Evolutionary conservation across 768 basidiomycete genomes (phyloP), one percentile per base, ranked within the genome.

Genomic region (Lentinus tigrinus): DNA sequence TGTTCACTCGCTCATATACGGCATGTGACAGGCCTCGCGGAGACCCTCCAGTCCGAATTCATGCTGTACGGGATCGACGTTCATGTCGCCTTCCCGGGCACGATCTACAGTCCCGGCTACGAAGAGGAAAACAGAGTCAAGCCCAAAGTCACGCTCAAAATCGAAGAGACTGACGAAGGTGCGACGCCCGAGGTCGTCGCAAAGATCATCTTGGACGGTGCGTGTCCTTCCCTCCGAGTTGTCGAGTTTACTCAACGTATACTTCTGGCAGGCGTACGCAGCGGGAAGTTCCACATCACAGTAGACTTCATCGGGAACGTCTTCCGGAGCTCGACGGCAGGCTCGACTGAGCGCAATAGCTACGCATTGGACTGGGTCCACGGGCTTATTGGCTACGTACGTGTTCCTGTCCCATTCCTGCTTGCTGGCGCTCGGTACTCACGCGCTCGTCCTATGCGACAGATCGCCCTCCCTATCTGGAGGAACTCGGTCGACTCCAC

Each of bases 31-130:
- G n/a, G 88, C 16, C 82, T 97, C 0, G 91, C 91, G 14, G 95
- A 97, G 58, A 81, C 88, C 0, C 78, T 97, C 11, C 85, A 88
- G 8, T 87, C 84, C 34, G 95, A 96, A 67, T 75, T 93, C 53
- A 73, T 85, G 60, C 75, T 95, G 9, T 93, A 95, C 68, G 81
- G 80, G 47, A 89, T 93, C 66, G 76, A 79, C 52, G 82, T 93
- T 4, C 92, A 95, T 62, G 83, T 91, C 42, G 93, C 85, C 74
- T 87, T 92, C 74, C 93, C 95, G 0, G 80, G 80, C 1, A 91
- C 91, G 1, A 95, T 97, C 77, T 81, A 77, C 63, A 85, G 84
- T 0, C 87, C 92, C 0, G 92, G 93, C 0, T 90, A 78, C 60
- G 85, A 88, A 17, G 79, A 83, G 55, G 94, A 95, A 68, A 85